Evolutionary conservation across 2,329 filamentous ascomycete species (phyloP), one percentile per base, ranked within the genome.

Genomic region (Cladosporium sp.): DNA sequence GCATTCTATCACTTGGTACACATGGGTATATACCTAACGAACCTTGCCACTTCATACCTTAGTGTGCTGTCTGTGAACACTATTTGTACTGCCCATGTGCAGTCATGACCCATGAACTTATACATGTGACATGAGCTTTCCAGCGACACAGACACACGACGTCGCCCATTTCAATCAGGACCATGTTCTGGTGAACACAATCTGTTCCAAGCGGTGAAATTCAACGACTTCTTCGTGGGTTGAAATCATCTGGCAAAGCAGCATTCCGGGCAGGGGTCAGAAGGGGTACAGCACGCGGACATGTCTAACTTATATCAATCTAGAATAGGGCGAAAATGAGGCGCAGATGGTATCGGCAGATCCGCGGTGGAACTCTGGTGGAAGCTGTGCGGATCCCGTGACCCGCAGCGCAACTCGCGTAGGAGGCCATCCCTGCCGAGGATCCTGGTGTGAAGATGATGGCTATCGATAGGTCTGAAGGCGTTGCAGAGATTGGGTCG

Each of bases 341-440:
- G 41, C 41, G 41, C 10, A 6, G 18, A 55, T 55, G 52, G 52
- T 55, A 55, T 55, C 52, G 52, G 52, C 52, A 55, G n/a, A 55
- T 55, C 52, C 18, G 3, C 52, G 52, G 52, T 32, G 28, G 26
- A 32, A 55, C 21, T 55, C n/a, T 47, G 41, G n/a, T 55, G 52
- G 28, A 55, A 55, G 52, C 52, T 7, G 28, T 55, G 52, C 32
- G 52, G 52, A n/a, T 30, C 26, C n/a, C 52, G 52, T 15, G 28
- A 55, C 11, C 26, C 52, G n/a, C 52, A 21, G n/a, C 10, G 52
- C 18, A 32, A 55, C 18, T 55, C 28, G 28, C 52, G 52, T 55
- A 55, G 52, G 52, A 55, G 52, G 30, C 30, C 28, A 55, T 55
- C 52, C 52, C 52, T 55, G 52, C 51, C 18, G 52, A 34, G 52